Base-by-base conservation (phyloP, 1,284 basidiomycete genomes). In the Ganoderma lingzhi region DNA sequence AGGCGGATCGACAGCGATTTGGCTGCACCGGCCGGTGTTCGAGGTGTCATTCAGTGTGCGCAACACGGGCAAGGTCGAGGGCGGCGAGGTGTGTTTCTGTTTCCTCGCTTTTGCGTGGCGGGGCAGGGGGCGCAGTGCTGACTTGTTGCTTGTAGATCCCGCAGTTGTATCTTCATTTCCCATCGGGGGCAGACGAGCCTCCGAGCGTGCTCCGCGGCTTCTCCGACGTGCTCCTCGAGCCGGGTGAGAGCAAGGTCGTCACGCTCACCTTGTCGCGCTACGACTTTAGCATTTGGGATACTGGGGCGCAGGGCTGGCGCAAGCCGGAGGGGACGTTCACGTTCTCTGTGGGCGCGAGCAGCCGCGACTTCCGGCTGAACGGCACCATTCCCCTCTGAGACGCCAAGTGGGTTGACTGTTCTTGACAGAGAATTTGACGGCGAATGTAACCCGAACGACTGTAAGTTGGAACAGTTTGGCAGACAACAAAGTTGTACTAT, bases 11-110 rank as follows among this genome's bases (percentile, higher is more conserved):
- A 80, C 85, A 10, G 88, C 89, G 8, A 74, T 86, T 35, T 91
- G 89, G 89, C 83, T 93, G 32, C 92, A 93, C 77, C 82, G 85
- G 64, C 90, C 91, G 5, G 85, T 84, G 2, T 88, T 84, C 75
- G 78, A 83, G 55, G 86, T 92, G 1, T 84, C 84, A 0, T 93
- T 93, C 77, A 77, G 82, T 2, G 82, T 93, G 41, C 74, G 80
- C 72, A 93, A 93, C 77, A 85, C 84, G 0, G 92, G 92, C 0
- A 67, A 75, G 0, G 78, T 84, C 19, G 82, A 76, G 63, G 92
- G 92, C 42, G 83, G 83, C 35, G 88, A 90, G 64, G 87, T 88
- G 72, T 51, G 60, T 48, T 9, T 48, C 10, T 19, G 9, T 30
- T 44, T 35, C 45, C 42, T 35, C n/a, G n/a, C n/a, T n/a, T n/a